phyloP scores from a whole-genome alignment of 2,329 filamentous ascomycete species.

The Alternaria solani region DNA sequence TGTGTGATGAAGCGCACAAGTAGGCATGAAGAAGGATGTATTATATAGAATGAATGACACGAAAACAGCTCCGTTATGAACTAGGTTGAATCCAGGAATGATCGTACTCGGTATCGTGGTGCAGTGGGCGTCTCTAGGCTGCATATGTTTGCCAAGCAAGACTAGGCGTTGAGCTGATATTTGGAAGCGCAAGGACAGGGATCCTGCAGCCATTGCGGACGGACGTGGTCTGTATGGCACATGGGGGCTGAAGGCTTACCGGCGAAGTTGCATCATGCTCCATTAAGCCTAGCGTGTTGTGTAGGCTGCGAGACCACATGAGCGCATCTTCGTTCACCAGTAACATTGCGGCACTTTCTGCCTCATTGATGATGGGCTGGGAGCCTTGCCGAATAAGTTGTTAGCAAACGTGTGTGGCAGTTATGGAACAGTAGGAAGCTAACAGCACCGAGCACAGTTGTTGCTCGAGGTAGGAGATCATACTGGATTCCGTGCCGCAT shows the following conservation, averaged over 20 bases:
- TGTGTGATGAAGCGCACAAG: slow-evolving; percentile 21
- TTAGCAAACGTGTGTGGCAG: background rate
- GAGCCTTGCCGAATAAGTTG: background rate
- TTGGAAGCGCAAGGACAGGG: slow-evolving; percentile 39
- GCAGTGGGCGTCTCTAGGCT: slow-evolving; percentile 33
- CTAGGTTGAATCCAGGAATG: slow-evolving; percentile 30
- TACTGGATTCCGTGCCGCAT: slow-evolving; percentile 16
- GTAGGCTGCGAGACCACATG: slow-evolving; percentile 33
- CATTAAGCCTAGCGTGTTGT: slow-evolving; percentile 33
- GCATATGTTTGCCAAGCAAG: slow-evolving; percentile 29
- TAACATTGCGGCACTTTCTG: background rate
- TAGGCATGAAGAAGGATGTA: slow-evolving; percentile 27
- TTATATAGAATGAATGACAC: slow-evolving; percentile 43
- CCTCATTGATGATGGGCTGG: background rate
- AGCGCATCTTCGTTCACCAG: slow-evolving; percentile 27
- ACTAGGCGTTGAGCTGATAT: slow-evolving; percentile 44
- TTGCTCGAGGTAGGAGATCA: background rate
- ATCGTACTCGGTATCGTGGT: slow-evolving; percentile 32
- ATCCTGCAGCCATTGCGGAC: slow-evolving; percentile 39
- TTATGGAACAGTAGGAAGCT: background rate
- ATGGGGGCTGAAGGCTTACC: slow-evolving; percentile 48
- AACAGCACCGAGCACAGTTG: background rate
- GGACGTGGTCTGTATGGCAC: slow-evolving; percentile 35
- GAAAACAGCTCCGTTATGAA: slow-evolving; percentile 22
- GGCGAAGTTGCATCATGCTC: slow-evolving; percentile 31